These are phyloP conservation scores for Phlyctochytrium bullatum DNA, from an alignment of 192 early-diverging fungal species.

Conservation along the genomic window DNA sequence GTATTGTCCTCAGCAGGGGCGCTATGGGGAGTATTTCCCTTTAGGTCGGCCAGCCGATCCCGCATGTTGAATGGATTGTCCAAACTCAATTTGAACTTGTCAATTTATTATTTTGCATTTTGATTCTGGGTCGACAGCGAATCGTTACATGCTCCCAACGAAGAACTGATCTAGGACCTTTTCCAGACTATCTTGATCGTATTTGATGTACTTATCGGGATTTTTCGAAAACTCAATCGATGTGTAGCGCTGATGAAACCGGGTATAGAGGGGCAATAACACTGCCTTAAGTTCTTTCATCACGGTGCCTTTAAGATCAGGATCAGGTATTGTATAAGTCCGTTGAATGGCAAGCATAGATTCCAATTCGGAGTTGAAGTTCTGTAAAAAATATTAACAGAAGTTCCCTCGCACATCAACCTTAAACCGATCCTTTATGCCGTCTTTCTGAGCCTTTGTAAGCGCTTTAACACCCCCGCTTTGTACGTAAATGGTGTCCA, in stretches of 20 bases:
- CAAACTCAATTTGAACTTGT: too few relatives aligned
- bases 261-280: conserved; percentile 73
- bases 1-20: background rate
- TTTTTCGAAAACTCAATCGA: conserved; percentile 78
- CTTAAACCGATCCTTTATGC: conserved; percentile 84
- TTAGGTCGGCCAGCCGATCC: background rate
- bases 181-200: conserved; percentile 64
- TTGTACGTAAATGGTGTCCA: conserved; percentile 71
- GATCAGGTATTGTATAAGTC: conserved; percentile 74
- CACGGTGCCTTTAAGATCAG: conserved; percentile 66
- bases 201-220: conserved; percentile 77
- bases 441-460: conserved; percentile 64
- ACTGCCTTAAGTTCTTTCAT: conserved; percentile 70
- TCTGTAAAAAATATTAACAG: conserved; percentile 38
- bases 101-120: background rate
- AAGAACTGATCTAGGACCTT: conserved; percentile 69
- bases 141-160: conserved; percentile 24
- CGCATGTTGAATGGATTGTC: too few relatives aligned
- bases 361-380: conserved; percentile 82
- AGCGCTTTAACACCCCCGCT: conserved; percentile 54
- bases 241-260: conserved; percentile 70
- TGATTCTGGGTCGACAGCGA: background rate
- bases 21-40: background rate
- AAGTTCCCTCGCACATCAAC: too few relatives aligned
- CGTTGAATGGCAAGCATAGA: conserved; percentile 67